A percentile compares a stretch with the other conserved stretches of the same genome.
phyloP scores from a whole-genome alignment of 768 basidiomycete species.

The Boletus edulis region DNA sequence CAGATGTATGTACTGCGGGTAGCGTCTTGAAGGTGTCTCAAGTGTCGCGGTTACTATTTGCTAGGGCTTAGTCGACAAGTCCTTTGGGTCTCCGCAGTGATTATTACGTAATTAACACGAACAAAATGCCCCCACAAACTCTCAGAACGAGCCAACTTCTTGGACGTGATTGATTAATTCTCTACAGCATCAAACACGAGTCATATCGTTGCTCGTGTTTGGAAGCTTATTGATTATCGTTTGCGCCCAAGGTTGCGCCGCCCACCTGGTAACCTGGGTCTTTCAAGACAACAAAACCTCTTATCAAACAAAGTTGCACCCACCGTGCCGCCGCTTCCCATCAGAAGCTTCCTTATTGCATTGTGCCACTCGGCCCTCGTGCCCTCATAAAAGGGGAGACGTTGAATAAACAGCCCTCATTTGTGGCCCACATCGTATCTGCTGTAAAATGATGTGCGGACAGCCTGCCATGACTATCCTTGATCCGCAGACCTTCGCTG shows the following conservation, averaged over 20 bases:
- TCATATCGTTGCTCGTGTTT: neutral
- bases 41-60: no score
- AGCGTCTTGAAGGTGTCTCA: no score
- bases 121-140: neutral
- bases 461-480: constrained; percentile 6
- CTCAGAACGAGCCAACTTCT: neutral
- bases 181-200: constrained; percentile 1
- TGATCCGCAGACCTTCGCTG: constrained; percentile 18
- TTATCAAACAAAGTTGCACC: neutral
- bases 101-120: constrained; percentile 12
- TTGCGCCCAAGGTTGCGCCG: neutral
- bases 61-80: no score
- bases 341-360: constrained; percentile 1
- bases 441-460: neutral
- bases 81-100: constrained; percentile 20
- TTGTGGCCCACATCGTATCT: neutral
- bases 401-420: neutral
- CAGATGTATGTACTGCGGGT: neutral
- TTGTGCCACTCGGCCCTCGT: neutral
- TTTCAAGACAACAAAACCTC: neutral
- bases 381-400: neutral
- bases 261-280: neutral
- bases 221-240: neutral
- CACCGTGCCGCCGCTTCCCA: neutral
- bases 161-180: neutral